Evolutionary conservation across 148 eudicot species (phyloP).

Genomic region (Spergularia marina): DNA sequence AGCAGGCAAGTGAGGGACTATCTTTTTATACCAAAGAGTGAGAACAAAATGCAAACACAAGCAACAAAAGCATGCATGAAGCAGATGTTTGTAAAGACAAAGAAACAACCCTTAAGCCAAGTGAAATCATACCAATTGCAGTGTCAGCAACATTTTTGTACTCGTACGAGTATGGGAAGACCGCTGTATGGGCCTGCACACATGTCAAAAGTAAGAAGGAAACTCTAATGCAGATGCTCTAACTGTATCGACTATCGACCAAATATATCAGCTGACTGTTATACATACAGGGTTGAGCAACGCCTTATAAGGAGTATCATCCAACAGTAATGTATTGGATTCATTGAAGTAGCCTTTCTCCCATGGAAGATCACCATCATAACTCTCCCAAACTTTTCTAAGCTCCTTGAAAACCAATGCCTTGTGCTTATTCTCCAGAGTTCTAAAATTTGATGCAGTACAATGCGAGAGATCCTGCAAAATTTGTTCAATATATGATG

Average conservation of each 20-base stretch:
- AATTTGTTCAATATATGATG: neutral
- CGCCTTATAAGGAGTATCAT: slow-evolving; percentile 98
- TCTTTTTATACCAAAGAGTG: neutral
- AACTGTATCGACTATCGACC: neutral
- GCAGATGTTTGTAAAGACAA: neutral
- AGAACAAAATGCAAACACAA: neutral
- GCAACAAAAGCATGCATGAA: neutral
- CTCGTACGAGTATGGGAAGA: slow-evolving; percentile 67
- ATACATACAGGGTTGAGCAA: slow-evolving; percentile 81
- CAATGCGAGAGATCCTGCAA: slow-evolving; percentile 77
- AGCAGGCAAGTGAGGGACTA: neutral
- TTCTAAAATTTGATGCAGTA: slow-evolving; percentile 64
- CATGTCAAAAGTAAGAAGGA: slow-evolving; percentile 3
- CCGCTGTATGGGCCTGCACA: slow-evolving; percentile 66
- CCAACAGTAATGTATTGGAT: slow-evolving; percentile 78
- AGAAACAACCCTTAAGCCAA: neutral
- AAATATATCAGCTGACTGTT: slow-evolving; percentile 1
- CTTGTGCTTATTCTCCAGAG: slow-evolving; percentile 79
- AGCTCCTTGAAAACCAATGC: slow-evolving; percentile 79
- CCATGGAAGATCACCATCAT: slow-evolving; percentile 54
- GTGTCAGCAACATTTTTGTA: slow-evolving; percentile 58
- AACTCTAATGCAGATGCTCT: neutral
- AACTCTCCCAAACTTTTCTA: slow-evolving; percentile 65
- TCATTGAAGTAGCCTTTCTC: slow-evolving; percentile 64
- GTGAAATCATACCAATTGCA: slow-evolving; percentile 57